phyloP scores from a whole-genome alignment of 2,329 filamentous ascomycete genomes.

The Neonectria hederae region DNA sequence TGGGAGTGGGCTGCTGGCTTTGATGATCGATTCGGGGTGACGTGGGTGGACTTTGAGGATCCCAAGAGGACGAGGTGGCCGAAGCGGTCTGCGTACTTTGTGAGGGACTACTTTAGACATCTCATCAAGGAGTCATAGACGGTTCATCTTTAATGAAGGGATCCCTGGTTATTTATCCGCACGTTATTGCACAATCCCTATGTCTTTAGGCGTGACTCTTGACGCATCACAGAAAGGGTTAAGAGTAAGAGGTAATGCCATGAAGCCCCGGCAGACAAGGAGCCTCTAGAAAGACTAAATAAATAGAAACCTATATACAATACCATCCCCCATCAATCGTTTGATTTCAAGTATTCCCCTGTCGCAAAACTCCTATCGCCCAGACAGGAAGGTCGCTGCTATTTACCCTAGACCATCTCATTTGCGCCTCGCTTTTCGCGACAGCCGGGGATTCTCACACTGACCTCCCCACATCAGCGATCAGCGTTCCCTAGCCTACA shows the following conservation, averaged over 20 bases:
- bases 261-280: too few relatives aligned
- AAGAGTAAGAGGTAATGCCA: too few relatives aligned
- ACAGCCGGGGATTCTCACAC: background rate
- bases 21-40: constrained; percentile 51
- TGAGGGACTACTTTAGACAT: constrained; percentile 33
- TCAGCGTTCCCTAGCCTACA: background rate
- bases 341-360: background rate
- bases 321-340: background rate
- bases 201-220: background rate
- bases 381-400: background rate
- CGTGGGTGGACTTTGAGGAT: constrained; percentile 51
- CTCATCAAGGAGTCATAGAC: constrained; percentile 27
- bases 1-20: constrained; percentile 56
- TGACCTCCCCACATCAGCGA: background rate
- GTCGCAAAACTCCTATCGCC: background rate
- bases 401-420: constrained; percentile 3
- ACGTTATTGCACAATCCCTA: too few relatives aligned
- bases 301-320: too few relatives aligned
- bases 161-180: background rate
- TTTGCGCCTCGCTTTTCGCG: background rate
- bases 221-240: background rate
- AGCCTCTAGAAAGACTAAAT: background rate
- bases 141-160: background rate
- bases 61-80: constrained; percentile 31
- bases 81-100: constrained; percentile 36